Percentiles rank a stretch among this genome's conserved stretches.
Evolutionary conservation across 2,329 filamentous ascomycete genomes (phyloP).

Genomic region (Teratosphaeria nubilosa): DNA sequence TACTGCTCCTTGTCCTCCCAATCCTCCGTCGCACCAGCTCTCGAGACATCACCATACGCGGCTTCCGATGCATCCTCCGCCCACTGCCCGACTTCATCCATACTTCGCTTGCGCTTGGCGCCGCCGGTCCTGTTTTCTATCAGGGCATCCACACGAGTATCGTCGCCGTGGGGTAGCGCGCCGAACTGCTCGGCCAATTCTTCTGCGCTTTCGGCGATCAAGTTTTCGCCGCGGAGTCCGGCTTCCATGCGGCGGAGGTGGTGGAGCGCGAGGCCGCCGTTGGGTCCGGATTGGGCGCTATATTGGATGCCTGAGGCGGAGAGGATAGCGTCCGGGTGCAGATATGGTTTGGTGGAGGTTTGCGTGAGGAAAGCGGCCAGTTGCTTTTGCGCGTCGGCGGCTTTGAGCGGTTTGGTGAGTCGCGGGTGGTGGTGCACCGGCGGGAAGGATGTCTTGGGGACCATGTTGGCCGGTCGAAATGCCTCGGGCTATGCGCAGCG

Average conservation of each 20-base stretch:
- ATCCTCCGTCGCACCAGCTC: conserved; percentile 10
- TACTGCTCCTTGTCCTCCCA: conserved; percentile 37
- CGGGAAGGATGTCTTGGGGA: conserved; percentile 18
- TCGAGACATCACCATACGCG: conserved; percentile 6
- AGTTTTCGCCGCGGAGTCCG: conserved; percentile 42
- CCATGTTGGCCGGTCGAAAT: background rate
- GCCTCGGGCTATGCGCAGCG: background rate
- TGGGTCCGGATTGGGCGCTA: conserved; percentile 32
- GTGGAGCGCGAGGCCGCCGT: conserved; percentile 41
- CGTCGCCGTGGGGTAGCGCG: conserved; percentile 11
- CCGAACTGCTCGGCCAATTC: conserved; percentile 31
- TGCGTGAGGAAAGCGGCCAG: conserved; percentile 32
- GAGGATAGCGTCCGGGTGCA: conserved; percentile 40
- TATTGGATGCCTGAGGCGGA: conserved; percentile 33
- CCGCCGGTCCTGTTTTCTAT: conserved; percentile 24
- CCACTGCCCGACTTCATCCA: conserved; percentile 8
- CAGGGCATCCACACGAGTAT: conserved; percentile 15
- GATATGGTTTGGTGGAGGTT: conserved; percentile 31
- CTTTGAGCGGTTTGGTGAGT: conserved; percentile 21
- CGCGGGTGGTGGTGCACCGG: conserved; percentile 26
- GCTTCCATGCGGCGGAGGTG: conserved; percentile 44
- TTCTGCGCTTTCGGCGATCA: conserved; percentile 31
- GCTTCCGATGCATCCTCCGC: conserved; percentile 6
- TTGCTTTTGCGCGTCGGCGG: conserved; percentile 23
- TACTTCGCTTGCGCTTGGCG: conserved; percentile 10